Percentiles rank a stretch among this genome's conserved stretches.
These are phyloP conservation scores for Neopestalotiopsis clavispora DNA, from an alignment of 2,329 filamentous ascomycete genomes.

Conservation along the genomic window DNA sequence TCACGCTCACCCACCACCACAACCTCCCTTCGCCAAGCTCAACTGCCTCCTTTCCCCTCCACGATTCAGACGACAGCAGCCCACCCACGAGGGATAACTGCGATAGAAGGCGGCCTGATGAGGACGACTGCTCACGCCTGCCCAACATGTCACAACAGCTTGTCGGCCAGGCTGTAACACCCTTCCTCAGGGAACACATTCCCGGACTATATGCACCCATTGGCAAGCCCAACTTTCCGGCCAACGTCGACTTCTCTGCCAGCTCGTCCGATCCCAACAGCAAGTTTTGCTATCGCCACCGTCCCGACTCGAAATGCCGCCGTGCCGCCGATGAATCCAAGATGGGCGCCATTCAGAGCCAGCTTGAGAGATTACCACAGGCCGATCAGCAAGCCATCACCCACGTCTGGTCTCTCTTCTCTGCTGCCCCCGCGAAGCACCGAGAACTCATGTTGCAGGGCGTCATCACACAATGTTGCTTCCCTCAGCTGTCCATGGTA, in stretches of 20 bases:
- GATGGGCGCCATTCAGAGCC: conserved; percentile 93
- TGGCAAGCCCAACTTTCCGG: conserved; percentile 58
- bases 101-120: conserved; percentile 54
- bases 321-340: conserved; percentile 92
- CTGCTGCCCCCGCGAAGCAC: conserved; percentile 90
- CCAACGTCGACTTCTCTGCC: conserved; percentile 38
- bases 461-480: conserved; percentile 95
- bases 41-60: conserved; percentile 20
- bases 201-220: conserved; percentile 85
- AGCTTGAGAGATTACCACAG: conserved; percentile 80
- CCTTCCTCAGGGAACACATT: conserved; percentile 90
- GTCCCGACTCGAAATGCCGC: conserved; percentile 91
- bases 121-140: conserved; percentile 53
- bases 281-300: conserved; percentile 94
- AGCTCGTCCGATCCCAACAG: conserved; percentile 70
- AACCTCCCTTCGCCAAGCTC: conserved; percentile 18
- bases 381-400: conserved; percentile 94
- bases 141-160: conserved; percentile 68
- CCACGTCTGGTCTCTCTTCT: conserved; percentile 98
- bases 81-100: conserved; percentile 49
- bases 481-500: conserved; percentile 92
- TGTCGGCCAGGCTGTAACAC: conserved; percentile 79
- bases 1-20: conserved; percentile 7
- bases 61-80: conserved; percentile 24
- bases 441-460: conserved; percentile 96